These are phyloP conservation scores for Allium fistulosum DNA, from an alignment of 106 monocot species.

Conservation along the genomic window DNA sequence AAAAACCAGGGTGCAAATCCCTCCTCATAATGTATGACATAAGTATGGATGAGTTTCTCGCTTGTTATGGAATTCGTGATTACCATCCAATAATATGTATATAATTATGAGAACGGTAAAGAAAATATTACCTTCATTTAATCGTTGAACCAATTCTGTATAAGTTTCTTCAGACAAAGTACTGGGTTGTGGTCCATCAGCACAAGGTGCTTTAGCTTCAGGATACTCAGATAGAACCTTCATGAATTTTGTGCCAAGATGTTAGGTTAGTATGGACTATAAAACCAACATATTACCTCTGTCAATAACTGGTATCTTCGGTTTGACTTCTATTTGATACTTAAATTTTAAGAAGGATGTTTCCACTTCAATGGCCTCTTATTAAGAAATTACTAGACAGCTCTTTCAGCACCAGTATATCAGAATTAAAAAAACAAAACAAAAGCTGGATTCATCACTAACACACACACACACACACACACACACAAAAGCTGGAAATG, in stretches of 20 bases:
- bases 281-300: no score
- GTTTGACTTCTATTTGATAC: no score
- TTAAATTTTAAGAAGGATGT: background rate
- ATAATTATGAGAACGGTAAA: background rate
- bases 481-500: background rate
- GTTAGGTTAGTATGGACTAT: no score
- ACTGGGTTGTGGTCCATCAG: conserved; percentile 28
- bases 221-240: conserved; percentile 85
- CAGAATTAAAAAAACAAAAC: no score
- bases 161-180: conserved; percentile 60
- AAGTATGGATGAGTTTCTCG: no score
- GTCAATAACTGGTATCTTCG: no score
- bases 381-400: no score
- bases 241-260: conserved; percentile 3
- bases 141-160: conserved; percentile 52
- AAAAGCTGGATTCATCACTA: no score
- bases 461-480: background rate
- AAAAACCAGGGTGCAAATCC: no score
- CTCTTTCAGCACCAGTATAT: no score
- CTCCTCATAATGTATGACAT: no score
- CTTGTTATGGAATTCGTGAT: background rate
- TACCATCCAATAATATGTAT: conserved; percentile 1
- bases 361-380: no score
- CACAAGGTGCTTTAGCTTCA: conserved; percentile 35
- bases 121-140: conserved; percentile 74